These are phyloP conservation scores for Curvularia verruculosa DNA, from an alignment of 2,329 filamentous ascomycete species.

Conservation along the genomic window DNA sequence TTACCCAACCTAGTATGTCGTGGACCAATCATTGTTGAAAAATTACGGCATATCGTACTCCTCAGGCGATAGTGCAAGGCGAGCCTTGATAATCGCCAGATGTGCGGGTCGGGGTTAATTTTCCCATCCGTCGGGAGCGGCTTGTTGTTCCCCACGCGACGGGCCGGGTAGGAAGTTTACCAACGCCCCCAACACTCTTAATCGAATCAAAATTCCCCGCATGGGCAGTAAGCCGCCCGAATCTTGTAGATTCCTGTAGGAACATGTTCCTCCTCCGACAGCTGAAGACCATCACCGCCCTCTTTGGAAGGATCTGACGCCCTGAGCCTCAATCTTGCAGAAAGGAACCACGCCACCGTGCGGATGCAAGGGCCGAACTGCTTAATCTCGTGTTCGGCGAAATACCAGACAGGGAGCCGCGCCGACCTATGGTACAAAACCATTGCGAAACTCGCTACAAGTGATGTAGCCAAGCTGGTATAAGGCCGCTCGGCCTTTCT, in stretches of 20 bases:
- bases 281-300: neutral
- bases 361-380: neutral
- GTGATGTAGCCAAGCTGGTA: neutral
- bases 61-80: neutral
- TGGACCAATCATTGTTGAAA: neutral
- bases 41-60: neutral
- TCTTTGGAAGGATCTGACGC: neutral
- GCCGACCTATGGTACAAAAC: neutral
- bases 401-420: neutral
- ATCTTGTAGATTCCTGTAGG: neutral
- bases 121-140: constrained; percentile 5
- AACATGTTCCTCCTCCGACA: neutral
- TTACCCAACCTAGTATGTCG: neutral
- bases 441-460: neutral
- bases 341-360: constrained; percentile 1
- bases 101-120: neutral
- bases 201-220: neutral
- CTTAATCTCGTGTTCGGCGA: constrained; percentile 1
- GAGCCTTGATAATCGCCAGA: neutral
- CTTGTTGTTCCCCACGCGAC: constrained; percentile 4
- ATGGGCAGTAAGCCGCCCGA: neutral
- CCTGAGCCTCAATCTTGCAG: neutral
- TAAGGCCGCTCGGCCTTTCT: constrained; percentile 3
- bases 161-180: constrained; percentile 1
- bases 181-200: neutral